Percentiles rank a stretch among this genome's conserved stretches.
phyloP scores from a whole-genome alignment of 2,329 filamentous ascomycete species.

The Gremmenia infestans region DNA sequence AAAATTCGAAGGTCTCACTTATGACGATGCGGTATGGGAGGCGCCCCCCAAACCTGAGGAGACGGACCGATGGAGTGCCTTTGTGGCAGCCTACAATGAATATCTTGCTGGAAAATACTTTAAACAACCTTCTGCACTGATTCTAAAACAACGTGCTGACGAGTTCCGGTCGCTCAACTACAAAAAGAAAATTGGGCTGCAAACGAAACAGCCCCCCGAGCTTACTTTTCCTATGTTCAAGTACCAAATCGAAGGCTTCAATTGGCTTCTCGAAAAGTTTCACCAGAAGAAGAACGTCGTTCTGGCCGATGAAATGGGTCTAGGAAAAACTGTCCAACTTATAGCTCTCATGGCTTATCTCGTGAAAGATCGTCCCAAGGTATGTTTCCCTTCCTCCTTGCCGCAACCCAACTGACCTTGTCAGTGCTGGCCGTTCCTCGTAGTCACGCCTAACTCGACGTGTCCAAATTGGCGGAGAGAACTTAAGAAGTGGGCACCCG shows the following conservation, averaged over 20 bases:
- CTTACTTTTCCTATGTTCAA: slow-evolving; percentile 79
- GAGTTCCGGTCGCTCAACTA: slow-evolving; percentile 65
- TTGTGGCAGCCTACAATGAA: slow-evolving; percentile 77
- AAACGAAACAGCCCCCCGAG: slow-evolving; percentile 63
- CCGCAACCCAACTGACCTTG: slow-evolving; percentile 46
- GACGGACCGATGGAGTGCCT: slow-evolving; percentile 68
- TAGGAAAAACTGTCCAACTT: slow-evolving; percentile 95
- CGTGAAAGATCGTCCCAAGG: slow-evolving; percentile 53
- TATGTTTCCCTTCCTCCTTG: slow-evolving; percentile 15
- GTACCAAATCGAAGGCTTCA: slow-evolving; percentile 88
- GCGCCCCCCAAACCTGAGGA: slow-evolving; percentile 63
- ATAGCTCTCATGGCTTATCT: slow-evolving; percentile 76
- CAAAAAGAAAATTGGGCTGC: slow-evolving; percentile 56
- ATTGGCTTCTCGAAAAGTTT: slow-evolving; percentile 93
- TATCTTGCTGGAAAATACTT: slow-evolving; percentile 79
- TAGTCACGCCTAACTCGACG: slow-evolving; percentile 92
- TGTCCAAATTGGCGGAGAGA: slow-evolving; percentile 97
- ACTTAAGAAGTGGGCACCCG: slow-evolving; percentile 88
- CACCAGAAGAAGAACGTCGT: slow-evolving; percentile 79
- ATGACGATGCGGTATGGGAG: slow-evolving; percentile 91
- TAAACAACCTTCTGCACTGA: slow-evolving; percentile 45
- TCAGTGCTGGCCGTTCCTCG: slow-evolving; percentile 82
- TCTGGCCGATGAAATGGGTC: slow-evolving; percentile 94
- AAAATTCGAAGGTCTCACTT: slow-evolving; percentile 89
- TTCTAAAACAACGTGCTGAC: slow-evolving; percentile 63